Evolutionary conservation across 2,329 filamentous ascomycete genomes (phyloP).

Genomic region (Annulohypoxylon truncatum): DNA sequence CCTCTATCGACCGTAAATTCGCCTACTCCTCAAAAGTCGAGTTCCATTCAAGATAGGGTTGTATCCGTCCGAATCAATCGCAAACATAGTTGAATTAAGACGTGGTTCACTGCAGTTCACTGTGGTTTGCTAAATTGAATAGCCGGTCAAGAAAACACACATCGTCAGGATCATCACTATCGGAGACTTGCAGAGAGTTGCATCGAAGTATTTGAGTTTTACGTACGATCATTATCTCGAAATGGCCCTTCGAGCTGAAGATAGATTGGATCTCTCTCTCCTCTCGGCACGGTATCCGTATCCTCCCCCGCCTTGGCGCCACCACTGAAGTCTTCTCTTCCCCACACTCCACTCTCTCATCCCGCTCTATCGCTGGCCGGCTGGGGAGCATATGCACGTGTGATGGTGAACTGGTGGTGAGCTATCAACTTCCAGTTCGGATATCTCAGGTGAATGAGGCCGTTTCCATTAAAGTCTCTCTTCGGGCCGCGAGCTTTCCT

Average conservation of each 20-base stretch:
- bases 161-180: slow-evolving; percentile 3
- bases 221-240: slow-evolving; percentile 31
- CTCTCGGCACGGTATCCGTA: slow-evolving; percentile 33
- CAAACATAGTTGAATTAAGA: slow-evolving; percentile 3
- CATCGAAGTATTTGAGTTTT: slow-evolving; percentile 40
- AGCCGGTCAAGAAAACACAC: slow-evolving; percentile 9
- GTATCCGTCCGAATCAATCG: slow-evolving; percentile 20
- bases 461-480: not conserved
- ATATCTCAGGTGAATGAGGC: not conserved
- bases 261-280: slow-evolving; percentile 29
- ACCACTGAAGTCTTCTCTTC: slow-evolving; percentile 12
- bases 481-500: not conserved
- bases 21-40: slow-evolving; percentile 3
- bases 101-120: not conserved
- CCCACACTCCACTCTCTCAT: slow-evolving; percentile 32
- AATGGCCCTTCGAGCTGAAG: slow-evolving; percentile 22
- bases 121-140: slow-evolving; percentile 10
- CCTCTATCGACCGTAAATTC: not conserved
- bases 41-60: slow-evolving; percentile 14
- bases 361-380: not conserved
- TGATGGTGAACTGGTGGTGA: not conserved
- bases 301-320: slow-evolving; percentile 36
- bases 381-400: slow-evolving; percentile 7
- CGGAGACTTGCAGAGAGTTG: slow-evolving; percentile 14
- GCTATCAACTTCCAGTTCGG: not conserved